Percentiles rank a stretch among this genome's conserved stretches.
Evolutionary conservation across 352 stramenopile species (phyloP).

Genomic region (Phytopythium oedochilum): DNA sequence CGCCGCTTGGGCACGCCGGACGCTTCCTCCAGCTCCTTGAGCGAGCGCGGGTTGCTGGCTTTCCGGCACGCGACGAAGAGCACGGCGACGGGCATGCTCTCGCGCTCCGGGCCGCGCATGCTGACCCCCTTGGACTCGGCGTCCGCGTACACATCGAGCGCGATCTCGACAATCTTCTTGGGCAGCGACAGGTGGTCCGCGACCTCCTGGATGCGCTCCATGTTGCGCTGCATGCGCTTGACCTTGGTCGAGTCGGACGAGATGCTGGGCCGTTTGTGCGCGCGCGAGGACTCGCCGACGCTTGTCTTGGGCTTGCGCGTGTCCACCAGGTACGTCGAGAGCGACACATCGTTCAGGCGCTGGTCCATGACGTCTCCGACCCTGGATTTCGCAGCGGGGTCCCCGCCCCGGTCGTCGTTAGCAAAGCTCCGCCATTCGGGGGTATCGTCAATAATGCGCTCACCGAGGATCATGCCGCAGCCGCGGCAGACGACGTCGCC

Average conservation of each 20-base stretch:
- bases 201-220: conserved; percentile 63
- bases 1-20: conserved; percentile 66
- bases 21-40: conserved; percentile 78
- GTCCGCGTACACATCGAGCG: conserved; percentile 65
- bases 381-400: conserved; percentile 74
- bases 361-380: conserved; percentile 64
- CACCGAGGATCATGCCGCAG: conserved; percentile 83
- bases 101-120: conserved; percentile 58
- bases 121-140: conserved; percentile 60
- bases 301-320: conserved; percentile 26
- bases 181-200: conserved; percentile 57
- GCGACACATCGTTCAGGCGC: conserved; percentile 51
- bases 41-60: conserved; percentile 49
- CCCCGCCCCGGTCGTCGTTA: conserved; percentile 83
- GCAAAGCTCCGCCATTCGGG: conserved; percentile 85
- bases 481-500: conserved; percentile 78
- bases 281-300: conserved; percentile 11
- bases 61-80: conserved; percentile 77
- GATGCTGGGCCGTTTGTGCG: conserved; percentile 58
- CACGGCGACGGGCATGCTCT: conserved; percentile 59
- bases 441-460: conserved; percentile 86
- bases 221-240: conserved; percentile 63
- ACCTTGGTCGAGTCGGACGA: conserved; percentile 52
- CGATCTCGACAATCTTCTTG: conserved; percentile 69
- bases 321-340: conserved; percentile 72